Base-by-base conservation (phyloP, 2,329 filamentous ascomycete species). In the Curvularia eragrostidis region DNA sequence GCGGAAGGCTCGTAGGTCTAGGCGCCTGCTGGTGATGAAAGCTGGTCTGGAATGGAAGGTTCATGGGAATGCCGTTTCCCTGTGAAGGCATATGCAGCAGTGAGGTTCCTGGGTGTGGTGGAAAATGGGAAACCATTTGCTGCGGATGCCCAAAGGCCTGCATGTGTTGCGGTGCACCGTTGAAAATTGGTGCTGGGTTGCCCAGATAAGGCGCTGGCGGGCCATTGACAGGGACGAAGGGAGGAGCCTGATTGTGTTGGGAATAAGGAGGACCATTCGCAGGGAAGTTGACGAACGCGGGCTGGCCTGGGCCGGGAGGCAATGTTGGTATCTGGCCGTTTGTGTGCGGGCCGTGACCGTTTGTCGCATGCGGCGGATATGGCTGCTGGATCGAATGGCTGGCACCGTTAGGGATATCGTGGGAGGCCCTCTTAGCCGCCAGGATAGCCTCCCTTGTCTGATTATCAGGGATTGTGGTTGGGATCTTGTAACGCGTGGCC, bases 401-500 rank as follows among this genome's bases (percentile, higher is more conserved):
- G 3, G 43, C 56, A 24, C 61, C 66, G 21, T 73, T 71, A 18
- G 64, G 26, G 84, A 66, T 56, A 3, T 57, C 56, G 26, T 89
- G 85, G 12, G 90, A 81, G 63, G 86, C 91, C 63, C 94, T 92
- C 73, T 96, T 75, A 13, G 69, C 70, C 34, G 73, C 74, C 46
- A 75, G 62, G 13, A 76, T 56, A 10, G 73, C 72, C 32, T 77
- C 74, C 21, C 71, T 64, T 2, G 72, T 77, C 50, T 76, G 73
- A 41, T 71, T 62, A 32, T 75, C 71, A 6, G 95, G 95, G 12
- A 98, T 87, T 52, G 91, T 87, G 15, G 88, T 94, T n/a, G 88
- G 93, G 62, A 99, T 95, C 61, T 91, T 89, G 76, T 95, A 97
- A 62, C 89, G 85, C 44, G 87, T 86, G 1, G 95, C 95, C 58